phyloP scores from a whole-genome alignment of 768 basidiomycete genomes.

The Rhodotorula babjevae region DNA sequence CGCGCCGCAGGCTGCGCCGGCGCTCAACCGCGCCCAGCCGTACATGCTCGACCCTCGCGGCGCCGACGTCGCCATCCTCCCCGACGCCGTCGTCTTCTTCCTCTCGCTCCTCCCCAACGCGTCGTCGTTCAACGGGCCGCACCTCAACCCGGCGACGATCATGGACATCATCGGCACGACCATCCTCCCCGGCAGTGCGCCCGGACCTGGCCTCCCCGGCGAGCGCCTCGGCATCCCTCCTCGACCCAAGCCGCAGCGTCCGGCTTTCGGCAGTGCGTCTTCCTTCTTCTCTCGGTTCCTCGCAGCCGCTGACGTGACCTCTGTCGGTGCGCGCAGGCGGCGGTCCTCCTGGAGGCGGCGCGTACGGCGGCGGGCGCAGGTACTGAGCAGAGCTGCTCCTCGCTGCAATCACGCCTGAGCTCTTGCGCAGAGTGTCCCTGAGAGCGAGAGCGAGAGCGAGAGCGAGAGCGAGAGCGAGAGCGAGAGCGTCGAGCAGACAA shows the following conservation, averaged over 20 bases:
- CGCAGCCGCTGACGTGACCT: neutral
- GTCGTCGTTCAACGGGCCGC: conserved; percentile 63
- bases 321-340: neutral
- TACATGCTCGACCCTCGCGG: conserved; percentile 51
- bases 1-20: conserved; percentile 30
- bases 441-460: too few relatives aligned
- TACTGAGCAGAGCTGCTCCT: neutral
- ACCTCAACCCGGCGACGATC: conserved; percentile 32
- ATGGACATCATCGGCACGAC: conserved; percentile 38
- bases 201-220: conserved; percentile 34
- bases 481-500: too few relatives aligned
- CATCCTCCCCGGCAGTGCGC: conserved; percentile 35
- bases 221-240: conserved; percentile 35
- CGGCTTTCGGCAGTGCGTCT: neutral
- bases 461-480: too few relatives aligned
- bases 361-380: neutral
- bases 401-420: neutral
- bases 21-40: conserved; percentile 43
- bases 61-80: conserved; percentile 48
- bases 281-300: neutral
- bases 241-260: conserved; percentile 25
- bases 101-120: conserved; percentile 70
- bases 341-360: neutral
- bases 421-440: too few relatives aligned
- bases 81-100: conserved; percentile 65